phyloP scores from a whole-genome alignment of 2,329 filamentous ascomycete species.

The Pseudofabraea citricarpa region DNA sequence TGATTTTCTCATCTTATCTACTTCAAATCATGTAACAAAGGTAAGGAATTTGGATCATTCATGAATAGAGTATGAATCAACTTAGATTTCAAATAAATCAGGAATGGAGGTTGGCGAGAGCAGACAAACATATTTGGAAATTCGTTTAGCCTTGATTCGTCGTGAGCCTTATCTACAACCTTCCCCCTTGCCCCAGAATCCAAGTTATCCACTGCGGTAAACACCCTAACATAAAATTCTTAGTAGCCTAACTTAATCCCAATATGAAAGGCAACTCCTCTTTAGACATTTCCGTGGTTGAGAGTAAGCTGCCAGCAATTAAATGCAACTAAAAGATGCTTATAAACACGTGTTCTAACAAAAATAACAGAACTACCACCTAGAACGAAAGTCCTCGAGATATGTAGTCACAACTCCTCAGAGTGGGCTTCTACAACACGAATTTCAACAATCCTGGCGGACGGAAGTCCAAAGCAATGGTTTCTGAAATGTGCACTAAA shows the following conservation, averaged over 20 bases:
- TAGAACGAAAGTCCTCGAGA: background rate
- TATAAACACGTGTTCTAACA: background rate
- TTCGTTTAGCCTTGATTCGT: background rate
- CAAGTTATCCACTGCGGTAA: background rate
- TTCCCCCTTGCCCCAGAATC: background rate
- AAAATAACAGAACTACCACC: background rate
- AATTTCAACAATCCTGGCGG: slow-evolving; percentile 20
- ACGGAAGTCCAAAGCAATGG: slow-evolving; percentile 22
- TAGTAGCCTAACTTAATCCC: background rate
- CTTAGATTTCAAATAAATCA: too few species aligned
- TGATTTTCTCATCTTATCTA: too few species aligned
- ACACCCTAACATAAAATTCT: background rate
- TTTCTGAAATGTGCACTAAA: slow-evolving; percentile 21
- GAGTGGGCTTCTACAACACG: slow-evolving; percentile 28
- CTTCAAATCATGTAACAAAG: too few species aligned
- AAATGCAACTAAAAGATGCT: background rate
- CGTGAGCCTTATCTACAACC: background rate
- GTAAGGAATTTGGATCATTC: too few species aligned
- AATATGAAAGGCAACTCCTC: background rate
- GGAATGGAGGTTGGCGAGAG: too few species aligned
- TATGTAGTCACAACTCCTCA: background rate
- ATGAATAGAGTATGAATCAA: too few species aligned
- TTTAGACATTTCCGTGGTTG: background rate
- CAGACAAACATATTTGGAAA: too few species aligned
- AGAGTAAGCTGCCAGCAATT: background rate